Evolutionary conservation across 768 basidiomycete genomes (phyloP).

Genomic region (Amanita molliuscula): DNA sequence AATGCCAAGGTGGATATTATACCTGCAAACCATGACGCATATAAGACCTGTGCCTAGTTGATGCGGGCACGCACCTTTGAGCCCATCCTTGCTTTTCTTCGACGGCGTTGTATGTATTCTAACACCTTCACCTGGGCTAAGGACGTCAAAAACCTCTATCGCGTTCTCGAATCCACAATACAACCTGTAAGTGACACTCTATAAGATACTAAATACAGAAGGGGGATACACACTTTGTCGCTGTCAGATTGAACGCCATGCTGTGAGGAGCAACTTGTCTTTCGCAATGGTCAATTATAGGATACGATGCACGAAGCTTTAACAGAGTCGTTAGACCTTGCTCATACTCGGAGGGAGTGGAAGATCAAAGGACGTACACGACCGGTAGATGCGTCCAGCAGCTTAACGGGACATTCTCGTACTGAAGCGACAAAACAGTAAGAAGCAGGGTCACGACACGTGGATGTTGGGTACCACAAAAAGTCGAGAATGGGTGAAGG

Average conservation of each 20-base stretch:
- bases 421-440: conserved; percentile 83
- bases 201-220: neutral
- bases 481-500: conserved; percentile 70
- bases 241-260: conserved; percentile 64
- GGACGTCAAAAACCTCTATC: conserved; percentile 77
- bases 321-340: neutral
- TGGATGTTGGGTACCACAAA: conserved; percentile 79
- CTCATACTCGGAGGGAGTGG: neutral
- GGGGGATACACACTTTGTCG: conserved; percentile 43
- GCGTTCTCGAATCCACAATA: conserved; percentile 85
- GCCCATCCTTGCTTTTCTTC: conserved; percentile 72
- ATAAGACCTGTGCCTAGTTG: neutral
- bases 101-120: conserved; percentile 63
- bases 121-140: conserved; percentile 61
- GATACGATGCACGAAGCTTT: conserved; percentile 86
- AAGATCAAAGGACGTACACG: conserved; percentile 34
- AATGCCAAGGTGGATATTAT: conserved; percentile 83
- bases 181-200: conserved; percentile 32
- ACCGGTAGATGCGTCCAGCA: conserved; percentile 73
- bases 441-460: conserved; percentile 39
- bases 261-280: conserved; percentile 81
- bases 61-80: conserved; percentile 55
- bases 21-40: conserved; percentile 37
- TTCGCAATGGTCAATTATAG: conserved; percentile 90
- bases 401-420: conserved; percentile 75